Conservation (phyloP, 495 filamentous ascomycete species). For the Jackrogersella minutella region DNA sequence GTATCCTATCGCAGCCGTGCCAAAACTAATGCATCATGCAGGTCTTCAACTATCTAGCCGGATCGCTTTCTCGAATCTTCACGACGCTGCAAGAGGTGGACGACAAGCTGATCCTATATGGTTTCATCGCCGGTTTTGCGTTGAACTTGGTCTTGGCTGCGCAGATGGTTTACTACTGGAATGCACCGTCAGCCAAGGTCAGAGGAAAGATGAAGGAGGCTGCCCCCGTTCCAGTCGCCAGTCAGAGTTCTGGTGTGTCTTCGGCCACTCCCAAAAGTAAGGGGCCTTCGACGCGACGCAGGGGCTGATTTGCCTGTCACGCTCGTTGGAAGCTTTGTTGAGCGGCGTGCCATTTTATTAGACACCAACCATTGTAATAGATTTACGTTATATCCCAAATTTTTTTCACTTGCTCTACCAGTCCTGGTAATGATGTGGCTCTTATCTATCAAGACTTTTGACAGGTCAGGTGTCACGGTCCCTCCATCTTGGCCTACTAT, state of each 20-base stretch:
- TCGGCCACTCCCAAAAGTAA: constrained; percentile 56
- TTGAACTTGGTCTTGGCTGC: constrained; percentile 85
- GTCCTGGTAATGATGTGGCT: constrained; percentile 13
- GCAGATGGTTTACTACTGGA: constrained; percentile 99
- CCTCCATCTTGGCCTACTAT: constrained; percentile 28
- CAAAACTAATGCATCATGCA: constrained; percentile 47
- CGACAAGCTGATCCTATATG: constrained; percentile 92
- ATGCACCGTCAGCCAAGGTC: constrained; percentile 66
- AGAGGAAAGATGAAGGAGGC: constrained; percentile 58
- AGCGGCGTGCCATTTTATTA: constrained; percentile 18
- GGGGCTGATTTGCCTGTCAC: constrained; percentile 48
- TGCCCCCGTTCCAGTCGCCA: constrained; percentile 24
- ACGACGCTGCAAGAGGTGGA: constrained; percentile 96
- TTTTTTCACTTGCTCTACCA: constrained; percentile 28
- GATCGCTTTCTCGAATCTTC: constrained; percentile 92
- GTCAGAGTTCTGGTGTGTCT: constrained; percentile 42
- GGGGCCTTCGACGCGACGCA: constrained; percentile 62
- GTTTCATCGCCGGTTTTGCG: constrained; percentile 85
- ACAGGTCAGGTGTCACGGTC: constrained; percentile 31
- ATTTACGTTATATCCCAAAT: constrained; percentile 17
- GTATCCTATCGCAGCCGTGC: neutral
- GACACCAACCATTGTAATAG: constrained; percentile 27
- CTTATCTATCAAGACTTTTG: constrained; percentile 30
- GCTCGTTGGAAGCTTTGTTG: constrained; percentile 7
- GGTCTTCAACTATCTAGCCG: constrained; percentile 97